Percentiles rank a stretch among this genome's conserved stretches.
phyloP scores from a whole-genome alignment of 2,329 filamentous ascomycete species.

The Colletotrichum musicola region DNA sequence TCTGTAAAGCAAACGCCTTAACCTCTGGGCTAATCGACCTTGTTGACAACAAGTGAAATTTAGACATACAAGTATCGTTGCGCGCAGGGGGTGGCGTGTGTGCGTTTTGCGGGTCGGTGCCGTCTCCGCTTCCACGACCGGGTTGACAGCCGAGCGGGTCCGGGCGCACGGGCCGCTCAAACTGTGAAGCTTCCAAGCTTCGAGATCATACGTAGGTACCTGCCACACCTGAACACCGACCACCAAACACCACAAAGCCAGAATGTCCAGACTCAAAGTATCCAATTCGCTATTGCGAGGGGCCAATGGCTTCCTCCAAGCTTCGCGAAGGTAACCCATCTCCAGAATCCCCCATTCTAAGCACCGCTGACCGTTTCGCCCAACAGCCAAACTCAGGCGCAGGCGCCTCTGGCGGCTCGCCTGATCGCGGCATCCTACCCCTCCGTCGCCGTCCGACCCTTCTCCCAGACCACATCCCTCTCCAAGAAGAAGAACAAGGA shows the following conservation, averaged over 20 bases:
- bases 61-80: background rate
- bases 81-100: background rate
- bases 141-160: too few species aligned
- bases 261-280: slow-evolving; percentile 17
- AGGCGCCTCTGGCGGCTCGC: slow-evolving; percentile 18
- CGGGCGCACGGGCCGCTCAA: background rate
- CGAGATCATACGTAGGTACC: background rate
- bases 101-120: too few species aligned
- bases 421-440: slow-evolving; percentile 16
- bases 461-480: slow-evolving; percentile 46
- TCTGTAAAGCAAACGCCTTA: slow-evolving; percentile 56
- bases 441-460: slow-evolving; percentile 42
- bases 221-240: background rate
- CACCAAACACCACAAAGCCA: slow-evolving; percentile 3
- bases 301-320: slow-evolving; percentile 32
- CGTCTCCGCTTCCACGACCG: too few species aligned
- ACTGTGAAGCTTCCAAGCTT: slow-evolving; percentile 14
- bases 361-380: background rate
- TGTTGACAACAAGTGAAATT: background rate
- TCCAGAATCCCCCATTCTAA: too few species aligned
- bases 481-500: slow-evolving; percentile 55
- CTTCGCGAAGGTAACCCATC: slow-evolving; percentile 16
- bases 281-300: slow-evolving; percentile 19
- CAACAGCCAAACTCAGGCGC: slow-evolving; percentile 5
- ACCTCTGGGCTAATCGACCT: slow-evolving; percentile 55